phyloP scores from a whole-genome alignment of 148 eudicot species.

The Rhododendron molle region DNA sequence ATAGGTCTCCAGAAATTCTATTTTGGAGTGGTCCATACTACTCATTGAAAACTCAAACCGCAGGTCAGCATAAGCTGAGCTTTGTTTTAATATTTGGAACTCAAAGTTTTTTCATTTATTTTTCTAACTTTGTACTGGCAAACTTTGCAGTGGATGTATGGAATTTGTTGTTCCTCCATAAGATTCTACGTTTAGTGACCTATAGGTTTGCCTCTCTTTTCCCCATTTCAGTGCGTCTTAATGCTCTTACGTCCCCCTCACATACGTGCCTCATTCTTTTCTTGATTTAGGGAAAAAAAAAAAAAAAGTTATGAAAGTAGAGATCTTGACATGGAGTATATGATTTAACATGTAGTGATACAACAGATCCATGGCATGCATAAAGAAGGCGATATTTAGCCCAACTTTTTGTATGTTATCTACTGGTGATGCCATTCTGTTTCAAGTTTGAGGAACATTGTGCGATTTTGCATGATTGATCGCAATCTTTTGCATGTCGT shows the following conservation, averaged over 20 bases:
- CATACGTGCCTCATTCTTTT: background rate
- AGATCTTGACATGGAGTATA: background rate
- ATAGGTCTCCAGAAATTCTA: conserved; percentile 80
- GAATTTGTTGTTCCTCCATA: conserved; percentile 93
- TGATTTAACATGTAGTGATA: background rate
- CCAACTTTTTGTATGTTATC: background rate
- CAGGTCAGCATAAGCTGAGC: conserved; percentile 43
- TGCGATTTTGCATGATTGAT: background rate
- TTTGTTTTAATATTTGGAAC: background rate
- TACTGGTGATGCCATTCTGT: background rate
- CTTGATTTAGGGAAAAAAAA: background rate
- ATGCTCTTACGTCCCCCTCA: background rate
- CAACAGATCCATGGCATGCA: background rate
- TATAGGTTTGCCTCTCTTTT: conserved; percentile 49
- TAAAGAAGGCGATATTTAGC: background rate
- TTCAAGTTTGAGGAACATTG: background rate
- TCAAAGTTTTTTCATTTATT: background rate
- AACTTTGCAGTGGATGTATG: conserved; percentile 73
- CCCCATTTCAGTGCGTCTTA: background rate
- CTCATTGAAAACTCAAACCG: conserved; percentile 85
- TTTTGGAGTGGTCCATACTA: conserved; percentile 88
- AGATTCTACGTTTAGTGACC: conserved; percentile 79
- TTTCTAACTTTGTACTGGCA: conserved; percentile 6
- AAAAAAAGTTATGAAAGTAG: background rate
- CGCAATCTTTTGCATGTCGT: conserved; percentile 36